Evolutionary conservation across 441 rosid species (phyloP).

Genomic region (Populus hybrid): DNA sequence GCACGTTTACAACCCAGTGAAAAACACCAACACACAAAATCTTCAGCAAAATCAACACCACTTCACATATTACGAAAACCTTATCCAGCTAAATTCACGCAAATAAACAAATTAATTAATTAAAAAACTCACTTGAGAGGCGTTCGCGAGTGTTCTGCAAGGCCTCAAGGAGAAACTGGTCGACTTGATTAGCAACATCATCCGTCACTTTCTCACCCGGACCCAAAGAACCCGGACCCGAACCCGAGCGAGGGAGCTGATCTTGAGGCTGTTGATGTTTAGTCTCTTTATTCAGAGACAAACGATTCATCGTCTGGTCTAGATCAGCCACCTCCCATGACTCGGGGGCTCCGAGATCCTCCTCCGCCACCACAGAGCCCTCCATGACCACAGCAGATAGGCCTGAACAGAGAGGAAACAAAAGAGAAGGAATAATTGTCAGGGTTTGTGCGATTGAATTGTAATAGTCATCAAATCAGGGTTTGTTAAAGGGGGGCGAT

Average conservation of each 20-base stretch:
- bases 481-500: not conserved
- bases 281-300: conserved; percentile 29
- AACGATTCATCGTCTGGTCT: conserved; percentile 49
- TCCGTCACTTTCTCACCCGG: conserved; percentile 34
- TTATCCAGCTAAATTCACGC: not conserved
- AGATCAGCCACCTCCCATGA: conserved; percentile 74
- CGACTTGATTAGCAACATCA: conserved; percentile 50
- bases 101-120: not conserved
- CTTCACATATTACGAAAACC: not conserved
- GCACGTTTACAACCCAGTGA: not conserved
- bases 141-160: conserved; percentile 82
- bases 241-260: conserved; percentile 9
- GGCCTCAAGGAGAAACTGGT: conserved; percentile 78
- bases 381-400: conserved; percentile 33
- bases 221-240: conserved; percentile 9
- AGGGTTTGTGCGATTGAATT: conserved; percentile 16
- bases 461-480: conserved; percentile 25
- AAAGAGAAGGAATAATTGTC: not conserved
- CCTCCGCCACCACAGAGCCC: conserved; percentile 60
- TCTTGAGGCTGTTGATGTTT: conserved; percentile 17
- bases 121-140: conserved; percentile 46
- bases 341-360: conserved; percentile 66
- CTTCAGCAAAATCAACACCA: not conserved
- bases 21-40: not conserved
- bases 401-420: not conserved